phyloP scores from a whole-genome alignment of 805 yeast genomes.

The Limtongia smithiae region DNA sequence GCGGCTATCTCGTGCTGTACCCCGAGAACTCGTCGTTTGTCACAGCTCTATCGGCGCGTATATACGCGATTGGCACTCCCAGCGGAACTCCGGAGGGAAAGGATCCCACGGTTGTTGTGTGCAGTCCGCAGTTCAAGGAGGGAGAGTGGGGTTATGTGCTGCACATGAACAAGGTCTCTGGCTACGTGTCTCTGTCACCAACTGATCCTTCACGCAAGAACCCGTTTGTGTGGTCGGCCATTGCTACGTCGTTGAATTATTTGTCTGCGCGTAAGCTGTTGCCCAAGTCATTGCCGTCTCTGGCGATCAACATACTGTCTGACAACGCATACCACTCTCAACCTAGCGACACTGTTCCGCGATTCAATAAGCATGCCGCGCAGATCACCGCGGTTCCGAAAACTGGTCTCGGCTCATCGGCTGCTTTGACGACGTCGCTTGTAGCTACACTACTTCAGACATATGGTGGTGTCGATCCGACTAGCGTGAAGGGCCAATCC shows the following conservation, averaged over 20 bases:
- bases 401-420: constrained; percentile 95
- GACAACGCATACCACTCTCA: constrained; percentile 90
- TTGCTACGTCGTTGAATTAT: constrained; percentile 55
- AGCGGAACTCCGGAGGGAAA: constrained; percentile 30
- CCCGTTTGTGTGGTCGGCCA: constrained; percentile 70
- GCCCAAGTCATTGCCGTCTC: constrained; percentile 13
- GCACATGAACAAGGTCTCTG: constrained; percentile 7
- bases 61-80: constrained; percentile 60
- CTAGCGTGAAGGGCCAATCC: background rate
- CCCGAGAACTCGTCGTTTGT: constrained; percentile 73
- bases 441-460: constrained; percentile 62
- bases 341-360: constrained; percentile 30
- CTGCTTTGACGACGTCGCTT: constrained; percentile 81
- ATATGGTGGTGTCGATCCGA: constrained; percentile 40
- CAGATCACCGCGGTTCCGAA: constrained; percentile 75
- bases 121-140: constrained; percentile 71
- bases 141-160: constrained; percentile 66
- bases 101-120: constrained; percentile 42
- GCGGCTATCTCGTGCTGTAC: constrained; percentile 89
- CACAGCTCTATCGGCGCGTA: constrained; percentile 82
- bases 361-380: constrained; percentile 57
- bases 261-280: constrained; percentile 38
- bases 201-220: constrained; percentile 39
- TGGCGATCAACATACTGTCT: constrained; percentile 64
- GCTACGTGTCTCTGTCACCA: constrained; percentile 35